A percentile compares a stretch with the other conserved stretches of the same genome.
phyloP scores from a whole-genome alignment of 192 early-diverging fungal species.

The Piromyces sp. region DNA sequence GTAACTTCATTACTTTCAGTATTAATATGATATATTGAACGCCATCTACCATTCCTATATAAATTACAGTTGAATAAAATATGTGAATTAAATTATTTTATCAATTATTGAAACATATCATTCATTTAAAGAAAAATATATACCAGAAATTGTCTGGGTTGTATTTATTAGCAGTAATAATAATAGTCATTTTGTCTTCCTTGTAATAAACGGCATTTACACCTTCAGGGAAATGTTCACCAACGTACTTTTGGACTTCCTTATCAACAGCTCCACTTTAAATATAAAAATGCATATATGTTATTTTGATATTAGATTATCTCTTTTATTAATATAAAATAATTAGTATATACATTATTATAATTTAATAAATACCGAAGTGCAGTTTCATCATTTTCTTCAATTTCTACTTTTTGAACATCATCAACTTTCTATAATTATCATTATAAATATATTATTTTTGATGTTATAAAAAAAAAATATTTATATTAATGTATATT shows the following conservation, averaged over 20 bases:
- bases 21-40: conserved; percentile 48
- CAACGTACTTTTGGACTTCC: conserved; percentile 40
- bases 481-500: no score
- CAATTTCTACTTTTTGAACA: conserved; percentile 17
- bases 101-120: no score
- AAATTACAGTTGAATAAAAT: no score
- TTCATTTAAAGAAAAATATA: no score
- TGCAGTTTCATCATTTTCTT: conserved; percentile 11
- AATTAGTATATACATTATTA: neutral
- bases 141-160: conserved; percentile 90
- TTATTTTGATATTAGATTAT: no score
- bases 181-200: conserved; percentile 26
- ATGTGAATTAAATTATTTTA: no score
- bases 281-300: neutral
- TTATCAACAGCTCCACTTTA: conserved; percentile 38
- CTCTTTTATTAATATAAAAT: no score
- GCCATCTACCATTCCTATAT: conserved; percentile 78
- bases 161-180: conserved; percentile 79
- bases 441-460: no score
- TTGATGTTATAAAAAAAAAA: no score
- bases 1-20: conserved; percentile 29
- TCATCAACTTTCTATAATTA: conserved; percentile 17
- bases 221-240: conserved; percentile 67
- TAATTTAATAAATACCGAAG: neutral
- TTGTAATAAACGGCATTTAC: conserved; percentile 40